These are phyloP conservation scores for Xylariaceae sp. DNA, from an alignment of 2,329 filamentous ascomycete species.

Conservation along the genomic window DNA sequence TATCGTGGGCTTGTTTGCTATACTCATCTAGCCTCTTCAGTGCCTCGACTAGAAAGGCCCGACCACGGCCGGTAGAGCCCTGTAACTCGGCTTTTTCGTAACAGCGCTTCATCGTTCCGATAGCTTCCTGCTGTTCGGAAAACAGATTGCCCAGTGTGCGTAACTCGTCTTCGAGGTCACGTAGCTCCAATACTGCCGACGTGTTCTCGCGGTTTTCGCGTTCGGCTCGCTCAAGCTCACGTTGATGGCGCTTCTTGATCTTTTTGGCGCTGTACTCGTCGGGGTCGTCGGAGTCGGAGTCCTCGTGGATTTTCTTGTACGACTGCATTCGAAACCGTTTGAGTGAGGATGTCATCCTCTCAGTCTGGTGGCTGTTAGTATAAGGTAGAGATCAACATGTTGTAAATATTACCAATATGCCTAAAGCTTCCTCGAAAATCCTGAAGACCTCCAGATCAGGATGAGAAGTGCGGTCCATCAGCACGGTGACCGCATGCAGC, in stretches of 20 bases:
- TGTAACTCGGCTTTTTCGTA: slow-evolving; percentile 42
- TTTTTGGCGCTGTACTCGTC: slow-evolving; percentile 39
- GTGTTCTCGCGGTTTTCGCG: slow-evolving; percentile 61
- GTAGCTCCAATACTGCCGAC: slow-evolving; percentile 59
- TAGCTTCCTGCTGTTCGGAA: slow-evolving; percentile 51
- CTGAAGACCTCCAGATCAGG: slow-evolving; percentile 62
- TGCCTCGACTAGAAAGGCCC: slow-evolving; percentile 51
- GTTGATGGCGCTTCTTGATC: slow-evolving; percentile 43
- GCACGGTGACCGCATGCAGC: slow-evolving; percentile 59
- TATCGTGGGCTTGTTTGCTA: slow-evolving; percentile 51
- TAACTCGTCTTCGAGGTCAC: slow-evolving; percentile 64
- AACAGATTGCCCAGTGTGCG: slow-evolving; percentile 56
- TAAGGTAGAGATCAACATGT: neutral
- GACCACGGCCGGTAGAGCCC: slow-evolving; percentile 44
- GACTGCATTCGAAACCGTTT: slow-evolving; percentile 60
- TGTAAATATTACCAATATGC: slow-evolving; percentile 47
- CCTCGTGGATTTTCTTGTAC: slow-evolving; percentile 44
- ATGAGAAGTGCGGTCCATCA: slow-evolving; percentile 58
- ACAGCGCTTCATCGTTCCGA: slow-evolving; percentile 46
- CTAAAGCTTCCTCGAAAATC: slow-evolving; percentile 65
- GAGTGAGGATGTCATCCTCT: slow-evolving; percentile 60
- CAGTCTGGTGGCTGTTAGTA: slow-evolving; percentile 43
- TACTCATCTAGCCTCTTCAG: slow-evolving; percentile 54
- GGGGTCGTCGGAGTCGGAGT: slow-evolving; percentile 40
- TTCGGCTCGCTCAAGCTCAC: slow-evolving; percentile 44